Percentiles rank a stretch among this genome's conserved stretches.
Evolutionary conservation across 176 grass and related monocot species (phyloP).

Genomic region (Phragmites australis): DNA sequence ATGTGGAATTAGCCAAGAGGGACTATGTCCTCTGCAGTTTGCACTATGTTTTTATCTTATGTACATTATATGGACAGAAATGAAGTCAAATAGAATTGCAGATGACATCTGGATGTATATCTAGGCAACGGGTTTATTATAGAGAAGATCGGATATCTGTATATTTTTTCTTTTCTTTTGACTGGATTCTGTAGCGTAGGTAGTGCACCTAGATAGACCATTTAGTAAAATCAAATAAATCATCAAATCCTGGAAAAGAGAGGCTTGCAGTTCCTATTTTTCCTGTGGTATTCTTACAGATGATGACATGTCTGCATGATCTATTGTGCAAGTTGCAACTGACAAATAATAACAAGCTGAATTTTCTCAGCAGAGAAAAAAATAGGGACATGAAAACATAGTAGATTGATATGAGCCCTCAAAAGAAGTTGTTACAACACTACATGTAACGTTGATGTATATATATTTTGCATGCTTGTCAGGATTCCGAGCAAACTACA

Average conservation of each 20-base stretch:
- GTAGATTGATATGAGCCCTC: background rate
- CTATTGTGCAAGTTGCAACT: background rate
- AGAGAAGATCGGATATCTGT: too few relatives aligned
- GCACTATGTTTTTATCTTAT: too few relatives aligned
- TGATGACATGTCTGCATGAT: background rate
- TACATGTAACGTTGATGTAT: background rate
- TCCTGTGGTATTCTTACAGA: background rate
- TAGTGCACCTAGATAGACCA: background rate
- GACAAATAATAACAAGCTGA: background rate
- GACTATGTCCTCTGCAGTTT: too few relatives aligned
- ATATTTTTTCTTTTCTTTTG: background rate
- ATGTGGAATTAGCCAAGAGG: too few relatives aligned
- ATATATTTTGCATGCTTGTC: background rate
- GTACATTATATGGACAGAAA: too few relatives aligned
- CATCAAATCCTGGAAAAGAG: background rate
- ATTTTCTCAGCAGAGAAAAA: background rate
- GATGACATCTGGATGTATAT: too few relatives aligned
- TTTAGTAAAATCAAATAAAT: conserved; percentile 27
- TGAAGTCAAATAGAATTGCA: too few relatives aligned
- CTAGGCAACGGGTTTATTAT: too few relatives aligned
- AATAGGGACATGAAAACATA: background rate
- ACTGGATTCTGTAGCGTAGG: background rate
- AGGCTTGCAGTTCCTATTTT: background rate
- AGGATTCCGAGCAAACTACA: background rate
- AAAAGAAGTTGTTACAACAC: background rate